Evolutionary conservation across 352 stramenopile species (phyloP).

Genomic region (Globisporangium abappressorium): DNA sequence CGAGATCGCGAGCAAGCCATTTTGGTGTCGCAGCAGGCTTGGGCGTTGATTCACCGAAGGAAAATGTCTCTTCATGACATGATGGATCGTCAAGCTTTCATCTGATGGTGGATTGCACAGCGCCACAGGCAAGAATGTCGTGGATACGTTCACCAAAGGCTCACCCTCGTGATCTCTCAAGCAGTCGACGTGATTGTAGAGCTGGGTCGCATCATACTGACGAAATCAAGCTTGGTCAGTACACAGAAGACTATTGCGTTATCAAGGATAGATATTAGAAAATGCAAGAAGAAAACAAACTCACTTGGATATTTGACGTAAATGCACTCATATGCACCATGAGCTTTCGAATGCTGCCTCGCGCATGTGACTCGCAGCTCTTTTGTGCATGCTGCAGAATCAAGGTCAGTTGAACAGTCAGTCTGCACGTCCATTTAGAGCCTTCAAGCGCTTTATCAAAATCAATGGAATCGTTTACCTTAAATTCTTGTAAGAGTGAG

Average conservation of each 20-base stretch:
- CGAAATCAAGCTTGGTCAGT: background rate
- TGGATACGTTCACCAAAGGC: background rate
- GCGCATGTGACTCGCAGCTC: background rate
- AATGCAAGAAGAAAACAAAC: background rate
- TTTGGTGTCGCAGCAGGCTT: conserved; percentile 2
- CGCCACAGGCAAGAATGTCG: background rate
- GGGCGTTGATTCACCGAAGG: background rate
- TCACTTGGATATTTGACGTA: background rate
- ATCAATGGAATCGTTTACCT: background rate
- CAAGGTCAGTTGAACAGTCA: background rate
- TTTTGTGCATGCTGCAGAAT: background rate
- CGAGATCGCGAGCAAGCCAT: background rate
- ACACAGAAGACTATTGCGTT: background rate
- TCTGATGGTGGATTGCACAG: conserved; percentile 2
- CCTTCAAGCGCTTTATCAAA: background rate
- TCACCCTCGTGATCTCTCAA: background rate
- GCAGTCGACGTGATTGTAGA: background rate
- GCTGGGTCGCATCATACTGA: background rate
- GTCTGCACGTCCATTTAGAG: background rate
- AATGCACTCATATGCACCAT: background rate
- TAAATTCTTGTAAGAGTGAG: background rate
- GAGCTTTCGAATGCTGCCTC: background rate
- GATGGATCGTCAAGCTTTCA: background rate
- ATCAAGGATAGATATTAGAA: background rate
- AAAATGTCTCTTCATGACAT: background rate